Conservation (phyloP, 495 filamentous ascomycete species). For the Xylaria grammica region DNA sequence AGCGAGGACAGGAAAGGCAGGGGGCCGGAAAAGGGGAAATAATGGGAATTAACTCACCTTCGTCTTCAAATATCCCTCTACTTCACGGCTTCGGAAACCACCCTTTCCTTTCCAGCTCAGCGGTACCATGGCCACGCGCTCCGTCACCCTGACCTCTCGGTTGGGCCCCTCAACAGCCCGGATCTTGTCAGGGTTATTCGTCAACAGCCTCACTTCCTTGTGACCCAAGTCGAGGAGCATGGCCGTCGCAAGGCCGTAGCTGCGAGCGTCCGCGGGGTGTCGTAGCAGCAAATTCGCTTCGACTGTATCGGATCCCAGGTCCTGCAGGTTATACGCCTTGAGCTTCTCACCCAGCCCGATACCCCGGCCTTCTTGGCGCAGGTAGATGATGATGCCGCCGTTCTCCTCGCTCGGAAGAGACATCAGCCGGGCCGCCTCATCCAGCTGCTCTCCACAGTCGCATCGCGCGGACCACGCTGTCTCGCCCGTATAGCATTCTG, state of each 20-base stretch:
- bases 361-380: constrained; percentile 93
- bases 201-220: constrained; percentile 79
- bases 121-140: constrained; percentile 95
- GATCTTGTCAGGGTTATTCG: constrained; percentile 99
- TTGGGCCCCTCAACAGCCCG: constrained; percentile 90
- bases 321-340: constrained; percentile 97
- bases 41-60: constrained; percentile 65
- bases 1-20: not conserved
- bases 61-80: constrained; percentile 90
- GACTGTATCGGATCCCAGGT: constrained; percentile 92
- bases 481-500: constrained; percentile 98
- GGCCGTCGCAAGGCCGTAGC: constrained; percentile 92
- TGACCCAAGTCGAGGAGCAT: constrained; percentile 88
- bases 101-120: constrained; percentile 86
- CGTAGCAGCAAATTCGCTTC: constrained; percentile 91
- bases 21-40: not conserved
- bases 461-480: constrained; percentile 97
- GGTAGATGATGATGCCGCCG: constrained; percentile 91
- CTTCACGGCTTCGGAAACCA: constrained; percentile 84
- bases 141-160: constrained; percentile 83
- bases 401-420: constrained; percentile 68
- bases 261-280: constrained; percentile 92
- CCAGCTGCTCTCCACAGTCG: constrained; percentile 96
- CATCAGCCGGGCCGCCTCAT: constrained; percentile 95
- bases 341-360: constrained; percentile 95